Percentiles rank a stretch among this genome's conserved stretches.
Evolutionary conservation across 2,329 filamentous ascomycete genomes (phyloP).

Genomic region (Westerdykella aurantiaca): DNA sequence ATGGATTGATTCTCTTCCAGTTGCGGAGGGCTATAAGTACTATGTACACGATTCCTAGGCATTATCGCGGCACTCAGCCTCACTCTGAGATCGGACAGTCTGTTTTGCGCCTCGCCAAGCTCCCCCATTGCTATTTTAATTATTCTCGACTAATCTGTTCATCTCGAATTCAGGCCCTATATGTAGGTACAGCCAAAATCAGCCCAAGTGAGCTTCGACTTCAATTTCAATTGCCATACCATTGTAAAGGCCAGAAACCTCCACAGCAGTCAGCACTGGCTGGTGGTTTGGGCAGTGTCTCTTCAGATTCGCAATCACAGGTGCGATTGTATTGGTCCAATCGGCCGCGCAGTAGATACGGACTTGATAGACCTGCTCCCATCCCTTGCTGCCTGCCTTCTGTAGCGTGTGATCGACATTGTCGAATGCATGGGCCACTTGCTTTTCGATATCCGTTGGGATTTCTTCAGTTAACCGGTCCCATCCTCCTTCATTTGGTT

Average conservation of each 20-base stretch:
- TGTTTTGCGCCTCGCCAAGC: too few relatives aligned
- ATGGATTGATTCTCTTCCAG: too few relatives aligned
- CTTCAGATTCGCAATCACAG: conserved; percentile 12
- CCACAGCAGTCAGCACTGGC: conserved; percentile 20
- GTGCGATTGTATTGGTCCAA: conserved; percentile 7
- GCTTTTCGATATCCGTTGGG: conserved; percentile 11
- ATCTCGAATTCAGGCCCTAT: too few relatives aligned
- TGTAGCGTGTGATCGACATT: conserved; percentile 51
- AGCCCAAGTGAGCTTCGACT: conserved; percentile 15
- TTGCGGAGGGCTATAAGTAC: too few relatives aligned
- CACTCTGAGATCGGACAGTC: too few relatives aligned
- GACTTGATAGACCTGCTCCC: conserved; percentile 43
- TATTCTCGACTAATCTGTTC: too few relatives aligned
- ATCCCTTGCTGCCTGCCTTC: conserved; percentile 49
- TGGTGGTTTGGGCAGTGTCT: conserved; percentile 20
- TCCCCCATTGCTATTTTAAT: too few relatives aligned
- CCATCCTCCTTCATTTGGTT: conserved; percentile 16
- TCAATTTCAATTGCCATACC: conserved; percentile 24
- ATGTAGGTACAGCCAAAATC: too few relatives aligned
- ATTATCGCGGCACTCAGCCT: too few relatives aligned
- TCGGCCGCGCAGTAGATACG: conserved; percentile 12
- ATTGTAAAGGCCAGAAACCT: conserved; percentile 16
- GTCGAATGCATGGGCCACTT: conserved; percentile 42
- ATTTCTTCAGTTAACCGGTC: conserved; percentile 18
- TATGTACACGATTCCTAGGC: too few relatives aligned